Conservation (phyloP, 768 basidiomycete genomes). For the Hygrophorus pudorinus region DNA sequence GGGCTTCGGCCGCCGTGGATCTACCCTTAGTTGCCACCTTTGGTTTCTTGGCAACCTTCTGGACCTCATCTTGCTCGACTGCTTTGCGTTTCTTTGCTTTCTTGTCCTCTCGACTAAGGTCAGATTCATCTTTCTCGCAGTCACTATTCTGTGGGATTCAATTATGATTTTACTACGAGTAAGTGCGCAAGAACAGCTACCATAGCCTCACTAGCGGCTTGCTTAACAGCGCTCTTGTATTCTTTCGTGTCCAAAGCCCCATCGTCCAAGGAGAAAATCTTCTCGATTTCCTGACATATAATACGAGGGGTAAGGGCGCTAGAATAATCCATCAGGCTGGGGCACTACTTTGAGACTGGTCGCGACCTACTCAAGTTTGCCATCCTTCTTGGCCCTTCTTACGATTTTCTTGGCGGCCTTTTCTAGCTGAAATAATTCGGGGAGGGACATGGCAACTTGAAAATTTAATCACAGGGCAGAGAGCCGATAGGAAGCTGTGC, state of each 20-base stretch:
- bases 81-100: constrained; percentile 9
- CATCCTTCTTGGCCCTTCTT: constrained; percentile 14
- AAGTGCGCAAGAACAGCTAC: constrained; percentile 16
- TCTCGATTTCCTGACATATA: constrained; percentile 42
- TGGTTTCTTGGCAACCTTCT: not conserved
- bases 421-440: constrained; percentile 22
- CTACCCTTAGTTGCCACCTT: not conserved
- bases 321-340: not conserved
- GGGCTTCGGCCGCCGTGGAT: too few species aligned
- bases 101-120: constrained; percentile 6
- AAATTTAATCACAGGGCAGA: too few species aligned
- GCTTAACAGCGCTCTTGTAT: constrained; percentile 39
- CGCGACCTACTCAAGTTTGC: constrained; percentile 18
- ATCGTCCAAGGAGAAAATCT: constrained; percentile 29
- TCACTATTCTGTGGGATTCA: not conserved
- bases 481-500: too few species aligned
- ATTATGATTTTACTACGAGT: not conserved
- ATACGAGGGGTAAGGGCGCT: constrained; percentile 34
- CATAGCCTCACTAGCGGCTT: constrained; percentile 27
- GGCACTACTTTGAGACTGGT: not conserved
- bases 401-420: constrained; percentile 23
- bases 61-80: constrained; percentile 5
- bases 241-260: constrained; percentile 32
- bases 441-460: constrained; percentile 15
- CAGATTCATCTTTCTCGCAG: constrained; percentile 3